Evolutionary conservation across 305 asterid genomes (phyloP), one percentile per base, ranked within the genome.

Genomic region (Salvia sclarea): DNA sequence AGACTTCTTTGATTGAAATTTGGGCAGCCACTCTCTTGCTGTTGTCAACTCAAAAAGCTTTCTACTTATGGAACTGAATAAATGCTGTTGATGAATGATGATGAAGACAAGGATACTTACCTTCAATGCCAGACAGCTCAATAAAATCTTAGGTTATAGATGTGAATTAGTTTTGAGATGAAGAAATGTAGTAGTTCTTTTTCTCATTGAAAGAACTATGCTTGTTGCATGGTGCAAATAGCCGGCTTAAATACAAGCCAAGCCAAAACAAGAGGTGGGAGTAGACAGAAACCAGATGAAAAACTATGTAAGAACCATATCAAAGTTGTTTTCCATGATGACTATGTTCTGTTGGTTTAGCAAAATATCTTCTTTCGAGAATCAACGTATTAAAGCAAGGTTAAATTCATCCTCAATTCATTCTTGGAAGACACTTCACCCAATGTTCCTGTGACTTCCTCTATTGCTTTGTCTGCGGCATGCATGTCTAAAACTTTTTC

Each of bases 101-200:
- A 18, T 4, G 50, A 35, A 61, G 47, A 37, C 40, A 53, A 20
- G 41, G 16, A n/a, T 52, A 13, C 8, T 38, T 16, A 33, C 35
- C 16, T 43, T 16, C 38, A 16, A 35, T 16, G 28, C 45, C 33
- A 37, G 48, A 54, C 7, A 38, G 64, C 57, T 67, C 50, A 50
- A 60, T 52, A 37, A 50, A 22, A 55, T 54, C 38, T 61, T 63
- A 35, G 64, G 37, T n/a, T 53, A 2, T 13, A 50, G 31, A 21
- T 61, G 37, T 61, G 20, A 53, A 43, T 40, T 70, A 22, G 16
- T 16, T 22, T 60, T 60, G 61, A 37, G 58, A 70, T 61, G 54
- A 47, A 60, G 54, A 38, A 7, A 16, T 49, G 12, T 38, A 25
- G 47, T 60, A 33, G 14, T 49, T 17, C 18, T 49, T 48, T 70